Percentiles rank a stretch among this genome's conserved stretches.
These are phyloP conservation scores for Pezicula radicicola DNA, from an alignment of 2,329 filamentous ascomycete species.

Conservation along the genomic window DNA sequence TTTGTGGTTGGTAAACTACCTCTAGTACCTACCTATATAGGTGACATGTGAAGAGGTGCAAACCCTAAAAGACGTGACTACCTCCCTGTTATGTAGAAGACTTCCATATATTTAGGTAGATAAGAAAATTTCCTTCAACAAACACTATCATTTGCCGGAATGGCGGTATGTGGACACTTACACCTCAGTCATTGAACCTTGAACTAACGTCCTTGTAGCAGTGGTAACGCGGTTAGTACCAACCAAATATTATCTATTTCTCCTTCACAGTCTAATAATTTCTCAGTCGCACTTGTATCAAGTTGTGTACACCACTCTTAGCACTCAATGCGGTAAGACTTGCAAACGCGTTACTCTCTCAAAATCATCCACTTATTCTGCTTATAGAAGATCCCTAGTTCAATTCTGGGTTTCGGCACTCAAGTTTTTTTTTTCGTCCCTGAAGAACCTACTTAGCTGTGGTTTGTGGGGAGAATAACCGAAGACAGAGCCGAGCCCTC, in stretches of 20 bases:
- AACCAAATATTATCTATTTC: too few relatives aligned
- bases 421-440: neutral
- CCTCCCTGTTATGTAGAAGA: too few relatives aligned
- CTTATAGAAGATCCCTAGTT: neutral
- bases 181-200: neutral
- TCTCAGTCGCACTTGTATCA: neutral
- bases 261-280: too few relatives aligned
- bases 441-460: neutral
- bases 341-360: neutral
- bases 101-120: too few relatives aligned
- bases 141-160: neutral
- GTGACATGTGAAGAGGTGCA: too few relatives aligned
- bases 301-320: conserved; percentile 1
- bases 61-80: too few relatives aligned
- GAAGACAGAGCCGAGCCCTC: too few relatives aligned
- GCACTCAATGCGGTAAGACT: neutral
- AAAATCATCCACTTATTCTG: neutral
- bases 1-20: too few relatives aligned
- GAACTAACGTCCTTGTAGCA: neutral
- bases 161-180: neutral
- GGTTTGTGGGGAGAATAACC: neutral
- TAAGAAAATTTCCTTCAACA: neutral
- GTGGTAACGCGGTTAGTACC: neutral
- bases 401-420: neutral
- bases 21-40: too few relatives aligned